phyloP scores from a whole-genome alignment of 805 yeast genomes.

The Candida qinlingensis region DNA sequence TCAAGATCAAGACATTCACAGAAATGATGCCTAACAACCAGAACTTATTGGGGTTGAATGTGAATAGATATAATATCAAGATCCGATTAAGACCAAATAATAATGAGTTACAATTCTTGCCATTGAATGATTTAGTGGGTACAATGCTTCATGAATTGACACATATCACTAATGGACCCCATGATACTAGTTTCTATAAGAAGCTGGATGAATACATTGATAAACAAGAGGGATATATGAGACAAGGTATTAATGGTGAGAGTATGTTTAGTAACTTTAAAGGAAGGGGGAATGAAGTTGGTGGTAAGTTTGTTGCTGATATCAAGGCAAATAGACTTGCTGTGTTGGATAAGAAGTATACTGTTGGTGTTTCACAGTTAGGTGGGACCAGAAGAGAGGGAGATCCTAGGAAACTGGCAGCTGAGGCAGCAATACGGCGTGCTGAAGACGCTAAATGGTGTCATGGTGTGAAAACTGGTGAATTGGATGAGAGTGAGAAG shows the following conservation, averaged over 20 bases:
- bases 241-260: constrained; percentile 26
- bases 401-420: constrained; percentile 38
- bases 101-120: constrained; percentile 49
- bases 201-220: constrained; percentile 51
- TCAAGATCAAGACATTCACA: constrained; percentile 61
- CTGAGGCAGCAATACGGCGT: constrained; percentile 62
- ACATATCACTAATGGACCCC: constrained; percentile 79
- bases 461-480: constrained; percentile 24
- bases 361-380: constrained; percentile 14
- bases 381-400: constrained; percentile 9
- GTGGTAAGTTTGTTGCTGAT: constrained; percentile 22
- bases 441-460: constrained; percentile 49
- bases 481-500: constrained; percentile 35
- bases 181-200: constrained; percentile 64
- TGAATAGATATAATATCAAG: constrained; percentile 67
- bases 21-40: constrained; percentile 78
- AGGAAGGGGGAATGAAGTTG: constrained; percentile 15
- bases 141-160: constrained; percentile 86
- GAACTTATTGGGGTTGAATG: constrained; percentile 72
- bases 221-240: constrained; percentile 33
- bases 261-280: constrained; percentile 2
- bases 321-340: constrained; percentile 36
- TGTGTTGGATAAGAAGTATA: constrained; percentile 28
- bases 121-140: constrained; percentile 63
- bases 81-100: constrained; percentile 60